phyloP scores from a whole-genome alignment of 2,329 filamentous ascomycete genomes.

The Penicillium oxalicum region DNA sequence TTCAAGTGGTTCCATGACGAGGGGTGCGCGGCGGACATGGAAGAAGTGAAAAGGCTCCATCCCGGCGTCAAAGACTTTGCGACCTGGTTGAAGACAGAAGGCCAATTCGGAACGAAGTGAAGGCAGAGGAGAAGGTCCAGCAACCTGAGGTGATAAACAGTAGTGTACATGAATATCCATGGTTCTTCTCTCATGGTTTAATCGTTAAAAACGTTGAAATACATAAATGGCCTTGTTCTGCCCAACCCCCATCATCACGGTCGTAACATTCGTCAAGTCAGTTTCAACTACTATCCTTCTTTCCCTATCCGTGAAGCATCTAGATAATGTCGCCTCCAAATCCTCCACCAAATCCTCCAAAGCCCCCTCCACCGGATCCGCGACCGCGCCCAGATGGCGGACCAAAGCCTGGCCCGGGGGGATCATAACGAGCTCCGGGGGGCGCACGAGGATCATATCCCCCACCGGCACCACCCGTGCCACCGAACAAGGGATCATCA shows the following conservation, averaged over 20 bases:
- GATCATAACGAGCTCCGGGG: slow-evolving; percentile 88
- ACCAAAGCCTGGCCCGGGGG: slow-evolving; percentile 63
- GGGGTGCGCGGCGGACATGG: slow-evolving; percentile 1
- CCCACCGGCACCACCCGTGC: slow-evolving; percentile 43
- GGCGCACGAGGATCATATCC: slow-evolving; percentile 67
- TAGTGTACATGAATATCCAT: too few relatives aligned
- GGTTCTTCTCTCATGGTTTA: neutral
- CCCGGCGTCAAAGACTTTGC: slow-evolving; percentile 5
- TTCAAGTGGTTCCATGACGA: slow-evolving; percentile 47
- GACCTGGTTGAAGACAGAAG: slow-evolving; percentile 8
- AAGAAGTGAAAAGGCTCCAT: slow-evolving; percentile 3
- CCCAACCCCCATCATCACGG: neutral
- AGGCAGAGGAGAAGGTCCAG: too few relatives aligned
- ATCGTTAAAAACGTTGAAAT: neutral
- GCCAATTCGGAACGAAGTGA: slow-evolving; percentile 1
- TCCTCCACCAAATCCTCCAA: slow-evolving; percentile 55
- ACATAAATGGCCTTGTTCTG: too few relatives aligned
- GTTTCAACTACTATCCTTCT: neutral
- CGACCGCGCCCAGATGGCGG: slow-evolving; percentile 44
- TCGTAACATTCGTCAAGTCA: slow-evolving; percentile 2
- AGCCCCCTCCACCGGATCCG: slow-evolving; percentile 34
- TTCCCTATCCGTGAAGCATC: slow-evolving; percentile 1
- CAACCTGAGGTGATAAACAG: too few relatives aligned
- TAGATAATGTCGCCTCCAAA: slow-evolving; percentile 40
- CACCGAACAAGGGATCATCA: slow-evolving; percentile 78